These are phyloP conservation scores for Hymenoscyphus salicellus DNA, from an alignment of 2,329 filamentous ascomycete genomes.

Conservation along the genomic window DNA sequence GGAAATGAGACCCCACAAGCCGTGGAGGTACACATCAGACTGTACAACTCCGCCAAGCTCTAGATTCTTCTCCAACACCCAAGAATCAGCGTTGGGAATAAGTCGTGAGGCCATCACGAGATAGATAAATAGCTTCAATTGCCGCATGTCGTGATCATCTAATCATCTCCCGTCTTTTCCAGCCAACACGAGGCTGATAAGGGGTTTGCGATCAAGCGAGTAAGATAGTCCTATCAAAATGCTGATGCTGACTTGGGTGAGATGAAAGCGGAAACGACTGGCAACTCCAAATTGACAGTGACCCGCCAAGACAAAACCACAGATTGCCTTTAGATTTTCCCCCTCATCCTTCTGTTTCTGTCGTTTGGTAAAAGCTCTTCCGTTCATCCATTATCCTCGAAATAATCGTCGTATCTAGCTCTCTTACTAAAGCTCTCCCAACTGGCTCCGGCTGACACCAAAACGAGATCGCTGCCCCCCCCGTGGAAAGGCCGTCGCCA, in stretches of 20 bases:
- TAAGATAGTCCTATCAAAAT: neutral
- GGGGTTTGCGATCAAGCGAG: neutral
- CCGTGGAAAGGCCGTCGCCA: slow-evolving; percentile 1
- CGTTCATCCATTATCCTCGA: neutral
- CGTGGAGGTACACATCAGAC: too few species aligned
- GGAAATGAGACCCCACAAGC: too few species aligned
- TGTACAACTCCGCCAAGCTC: neutral
- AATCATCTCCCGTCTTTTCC: neutral
- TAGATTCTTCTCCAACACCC: neutral
- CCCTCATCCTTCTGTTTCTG: neutral
- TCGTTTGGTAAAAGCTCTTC: neutral
- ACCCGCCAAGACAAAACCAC: neutral
- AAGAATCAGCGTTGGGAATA: neutral
- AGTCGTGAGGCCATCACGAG: too few species aligned
- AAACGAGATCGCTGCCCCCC: neutral
- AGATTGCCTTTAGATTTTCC: neutral
- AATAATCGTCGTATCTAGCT: neutral
- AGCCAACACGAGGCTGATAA: neutral
- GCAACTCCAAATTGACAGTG: neutral
- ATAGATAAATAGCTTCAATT: neutral
- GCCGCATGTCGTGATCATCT: neutral
- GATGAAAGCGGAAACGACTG: neutral
- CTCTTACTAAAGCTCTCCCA: neutral
- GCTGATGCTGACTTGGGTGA: neutral
- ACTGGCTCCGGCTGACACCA: neutral